A percentile compares a stretch with the other conserved stretches of the same genome.
phyloP scores from a whole-genome alignment of 1,139 yeast genomes.

The Kluyveromyces sp. region DNA sequence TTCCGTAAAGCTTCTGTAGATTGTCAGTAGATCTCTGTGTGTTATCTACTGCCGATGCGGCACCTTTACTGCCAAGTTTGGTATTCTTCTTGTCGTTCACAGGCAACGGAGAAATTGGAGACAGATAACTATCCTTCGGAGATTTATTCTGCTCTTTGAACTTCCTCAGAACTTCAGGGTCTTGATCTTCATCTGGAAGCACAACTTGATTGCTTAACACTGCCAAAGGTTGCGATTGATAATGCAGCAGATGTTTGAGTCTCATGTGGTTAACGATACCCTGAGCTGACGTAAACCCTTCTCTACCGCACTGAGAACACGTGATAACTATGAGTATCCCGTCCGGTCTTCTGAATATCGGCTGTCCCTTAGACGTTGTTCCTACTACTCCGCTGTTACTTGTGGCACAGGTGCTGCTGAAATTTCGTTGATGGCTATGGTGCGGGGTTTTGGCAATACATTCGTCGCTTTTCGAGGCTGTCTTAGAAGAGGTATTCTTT shows the following conservation, averaged over 20 bases:
- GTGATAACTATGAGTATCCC: slow-evolving; percentile 62
- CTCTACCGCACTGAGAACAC: slow-evolving; percentile 61
- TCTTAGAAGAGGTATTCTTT: background rate
- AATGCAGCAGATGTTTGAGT: slow-evolving; percentile 66
- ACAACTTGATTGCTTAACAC: slow-evolving; percentile 63
- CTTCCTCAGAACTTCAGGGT: slow-evolving; percentile 45
- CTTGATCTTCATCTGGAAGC: slow-evolving; percentile 52
- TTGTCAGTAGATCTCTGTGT: slow-evolving; percentile 15
- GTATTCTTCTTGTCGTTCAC: slow-evolving; percentile 5
- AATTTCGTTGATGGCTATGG: slow-evolving; percentile 32
- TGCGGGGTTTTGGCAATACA: slow-evolving; percentile 17
- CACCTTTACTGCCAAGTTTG: background rate
- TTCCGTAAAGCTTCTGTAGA: slow-evolving; percentile 24
- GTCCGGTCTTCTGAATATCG: slow-evolving; percentile 65
- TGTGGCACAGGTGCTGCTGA: slow-evolving; percentile 32
- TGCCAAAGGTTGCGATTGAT: slow-evolving; percentile 68
- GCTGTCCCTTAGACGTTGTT: slow-evolving; percentile 34
- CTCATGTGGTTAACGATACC: slow-evolving; percentile 75
- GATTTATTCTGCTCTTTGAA: slow-evolving; percentile 36
- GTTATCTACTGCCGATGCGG: slow-evolving; percentile 5
- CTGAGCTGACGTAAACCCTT: slow-evolving; percentile 71
- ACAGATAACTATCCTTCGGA: slow-evolving; percentile 30
- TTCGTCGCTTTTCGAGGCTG: slow-evolving; percentile 3
- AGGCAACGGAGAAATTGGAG: background rate
- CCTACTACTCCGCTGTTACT: slow-evolving; percentile 33